A percentile compares a stretch with the other conserved stretches of the same genome.
Conservation (phyloP, 495 filamentous ascomycete species). For the Talaromyces liani region DNA sequence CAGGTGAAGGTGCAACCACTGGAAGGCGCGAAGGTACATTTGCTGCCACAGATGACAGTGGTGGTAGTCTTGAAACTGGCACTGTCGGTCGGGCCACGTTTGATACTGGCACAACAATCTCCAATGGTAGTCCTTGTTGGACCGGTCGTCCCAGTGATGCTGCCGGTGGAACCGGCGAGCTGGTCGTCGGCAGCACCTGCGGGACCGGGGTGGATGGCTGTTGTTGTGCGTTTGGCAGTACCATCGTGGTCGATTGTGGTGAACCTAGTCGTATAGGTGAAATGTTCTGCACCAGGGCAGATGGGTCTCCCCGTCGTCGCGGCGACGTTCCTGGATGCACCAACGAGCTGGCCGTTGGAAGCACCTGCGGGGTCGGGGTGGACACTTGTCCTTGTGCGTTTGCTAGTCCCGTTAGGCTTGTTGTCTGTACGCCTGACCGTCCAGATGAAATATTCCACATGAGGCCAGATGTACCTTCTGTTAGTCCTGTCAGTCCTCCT, state of each 20-base stretch:
- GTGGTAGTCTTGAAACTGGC: background rate
- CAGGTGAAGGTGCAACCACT: background rate
- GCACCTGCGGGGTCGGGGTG: background rate
- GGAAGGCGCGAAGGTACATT: background rate
- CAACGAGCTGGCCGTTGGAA: background rate
- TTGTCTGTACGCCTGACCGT: background rate
- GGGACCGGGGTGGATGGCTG: background rate
- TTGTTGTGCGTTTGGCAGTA: background rate
- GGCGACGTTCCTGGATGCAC: background rate
- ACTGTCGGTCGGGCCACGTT: background rate
- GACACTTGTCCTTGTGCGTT: background rate
- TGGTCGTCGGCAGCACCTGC: background rate
- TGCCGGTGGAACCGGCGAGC: background rate
- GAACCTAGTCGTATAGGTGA: background rate
- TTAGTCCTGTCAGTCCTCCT: background rate
- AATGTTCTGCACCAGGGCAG: background rate
- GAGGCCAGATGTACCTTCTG: background rate
- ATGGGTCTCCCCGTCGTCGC: background rate
- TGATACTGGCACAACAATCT: background rate
- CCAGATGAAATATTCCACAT: background rate
- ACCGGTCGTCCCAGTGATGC: background rate
- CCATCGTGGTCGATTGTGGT: background rate
- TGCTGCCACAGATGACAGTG: background rate
- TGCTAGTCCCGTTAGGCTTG: background rate
- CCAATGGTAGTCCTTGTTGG: background rate